Percentiles rank a stretch among this genome's conserved stretches.
phyloP scores from a whole-genome alignment of 371 early-diverging fungal species.

The Nematocida ironsii region DNA sequence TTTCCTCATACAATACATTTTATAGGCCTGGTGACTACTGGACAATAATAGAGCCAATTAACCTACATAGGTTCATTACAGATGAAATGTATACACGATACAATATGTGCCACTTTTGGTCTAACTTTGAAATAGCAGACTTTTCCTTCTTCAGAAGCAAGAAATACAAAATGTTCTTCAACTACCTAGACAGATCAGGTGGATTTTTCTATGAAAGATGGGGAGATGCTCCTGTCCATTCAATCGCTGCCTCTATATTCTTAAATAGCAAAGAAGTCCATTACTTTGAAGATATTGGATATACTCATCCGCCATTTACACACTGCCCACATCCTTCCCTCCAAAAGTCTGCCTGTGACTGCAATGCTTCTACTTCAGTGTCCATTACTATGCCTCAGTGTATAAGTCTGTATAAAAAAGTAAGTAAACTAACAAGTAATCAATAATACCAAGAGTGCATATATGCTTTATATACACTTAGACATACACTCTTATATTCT shows the following conservation, averaged over 20 bases:
- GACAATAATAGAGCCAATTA: constrained; percentile 29
- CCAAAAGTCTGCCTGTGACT: constrained; percentile 61
- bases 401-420: constrained; percentile 43
- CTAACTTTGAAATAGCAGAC: constrained; percentile 88
- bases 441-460: no score
- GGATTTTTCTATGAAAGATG: constrained; percentile 88
- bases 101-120: constrained; percentile 84
- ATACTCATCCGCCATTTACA: constrained; percentile 69
- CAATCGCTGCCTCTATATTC: constrained; percentile 75
- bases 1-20: constrained; percentile 45
- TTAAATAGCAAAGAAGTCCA: constrained; percentile 75
- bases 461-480: no score
- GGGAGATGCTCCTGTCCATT: constrained; percentile 92
- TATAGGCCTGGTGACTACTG: constrained; percentile 40
- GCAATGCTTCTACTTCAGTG: constrained; percentile 60
- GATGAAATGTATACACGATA: constrained; percentile 66
- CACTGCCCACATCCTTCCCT: constrained; percentile 67
- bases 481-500: no score
- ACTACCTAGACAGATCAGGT: constrained; percentile 77
- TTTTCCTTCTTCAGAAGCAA: constrained; percentile 76
- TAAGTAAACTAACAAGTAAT: background rate
- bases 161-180: constrained; percentile 75
- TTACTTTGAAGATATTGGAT: constrained; percentile 76
- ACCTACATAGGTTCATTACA: constrained; percentile 55
- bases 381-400: constrained; percentile 60